These are phyloP conservation scores for Penicillium sp. DNA, from an alignment of 2,329 filamentous ascomycete species.

Conservation along the genomic window DNA sequence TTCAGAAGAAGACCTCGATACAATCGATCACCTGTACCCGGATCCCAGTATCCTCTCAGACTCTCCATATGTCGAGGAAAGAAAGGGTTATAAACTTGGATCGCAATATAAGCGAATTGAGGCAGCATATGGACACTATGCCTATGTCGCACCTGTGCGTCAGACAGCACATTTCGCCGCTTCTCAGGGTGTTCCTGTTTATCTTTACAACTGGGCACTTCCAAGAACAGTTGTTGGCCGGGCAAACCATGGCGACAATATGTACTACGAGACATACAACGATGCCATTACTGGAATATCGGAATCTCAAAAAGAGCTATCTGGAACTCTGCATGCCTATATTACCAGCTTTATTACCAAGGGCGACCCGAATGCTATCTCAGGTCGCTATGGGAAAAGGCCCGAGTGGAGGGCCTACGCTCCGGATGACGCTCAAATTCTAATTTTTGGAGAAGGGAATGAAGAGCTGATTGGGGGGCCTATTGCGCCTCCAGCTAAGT, in stretches of 20 bases:
- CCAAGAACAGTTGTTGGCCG: constrained; percentile 49
- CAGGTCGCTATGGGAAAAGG: constrained; percentile 31
- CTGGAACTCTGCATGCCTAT: constrained; percentile 52
- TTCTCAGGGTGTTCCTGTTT: constrained; percentile 45
- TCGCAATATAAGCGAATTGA: constrained; percentile 58
- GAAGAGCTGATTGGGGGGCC: constrained; percentile 54
- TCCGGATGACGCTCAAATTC: constrained; percentile 36
- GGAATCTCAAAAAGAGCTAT: constrained; percentile 46
- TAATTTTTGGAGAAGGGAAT: constrained; percentile 55
- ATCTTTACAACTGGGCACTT: constrained; percentile 60
- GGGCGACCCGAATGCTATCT: constrained; percentile 50
- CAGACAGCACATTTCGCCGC: constrained; percentile 50
- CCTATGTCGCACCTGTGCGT: constrained; percentile 54
- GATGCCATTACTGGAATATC: constrained; percentile 41
- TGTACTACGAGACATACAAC: constrained; percentile 53
- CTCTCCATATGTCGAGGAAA: constrained; percentile 31
- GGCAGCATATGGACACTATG: constrained; percentile 55
- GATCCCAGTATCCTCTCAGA: constrained; percentile 52
- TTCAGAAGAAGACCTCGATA: constrained; percentile 55
- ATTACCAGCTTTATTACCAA: constrained; percentile 54
- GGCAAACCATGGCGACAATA: constrained; percentile 55
- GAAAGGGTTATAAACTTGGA: constrained; percentile 42
- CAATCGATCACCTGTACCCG: constrained; percentile 65
- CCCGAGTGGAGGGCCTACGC: constrained; percentile 45
- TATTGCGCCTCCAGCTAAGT: constrained; percentile 44